Percentiles rank a stretch among this genome's conserved stretches.
These are phyloP conservation scores for Citrus sinensis DNA, from an alignment of 345 rosid species.

Conservation along the genomic window DNA sequence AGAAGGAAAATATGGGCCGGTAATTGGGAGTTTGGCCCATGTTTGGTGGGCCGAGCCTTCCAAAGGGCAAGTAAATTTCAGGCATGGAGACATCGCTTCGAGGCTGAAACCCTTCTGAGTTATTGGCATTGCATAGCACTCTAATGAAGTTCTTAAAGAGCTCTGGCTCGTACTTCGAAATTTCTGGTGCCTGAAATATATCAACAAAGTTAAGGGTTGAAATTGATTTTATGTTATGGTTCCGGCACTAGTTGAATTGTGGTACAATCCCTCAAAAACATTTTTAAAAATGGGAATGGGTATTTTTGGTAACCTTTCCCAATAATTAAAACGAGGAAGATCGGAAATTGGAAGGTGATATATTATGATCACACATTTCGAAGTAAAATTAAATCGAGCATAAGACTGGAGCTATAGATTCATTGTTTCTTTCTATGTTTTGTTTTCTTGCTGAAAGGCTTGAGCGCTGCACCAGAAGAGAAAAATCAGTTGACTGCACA, in stretches of 20 bases:
- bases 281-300: too few species aligned
- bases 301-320: too few species aligned
- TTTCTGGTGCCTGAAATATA: constrained; percentile 39
- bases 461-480: background rate
- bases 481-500: background rate
- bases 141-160: constrained; percentile 26
- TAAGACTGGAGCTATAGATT: too few species aligned
- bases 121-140: constrained; percentile 25
- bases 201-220: too few species aligned
- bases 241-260: too few species aligned
- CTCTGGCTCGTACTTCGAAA: constrained; percentile 23
- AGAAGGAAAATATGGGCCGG: too few species aligned
- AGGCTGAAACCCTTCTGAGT: constrained; percentile 46
- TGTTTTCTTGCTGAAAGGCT: too few species aligned
- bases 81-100: constrained; percentile 44
- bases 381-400: background rate
- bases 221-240: too few species aligned
- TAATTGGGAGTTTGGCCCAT: background rate
- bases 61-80: constrained; percentile 29
- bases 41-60: constrained; percentile 17
- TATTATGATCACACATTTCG: background rate
- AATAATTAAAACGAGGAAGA: background rate
- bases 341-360: background rate
- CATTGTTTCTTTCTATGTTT: too few species aligned
- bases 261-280: too few species aligned